These are phyloP conservation scores for Prunus dulcis DNA, from an alignment of 306 rosid genomes.

Conservation along the genomic window DNA sequence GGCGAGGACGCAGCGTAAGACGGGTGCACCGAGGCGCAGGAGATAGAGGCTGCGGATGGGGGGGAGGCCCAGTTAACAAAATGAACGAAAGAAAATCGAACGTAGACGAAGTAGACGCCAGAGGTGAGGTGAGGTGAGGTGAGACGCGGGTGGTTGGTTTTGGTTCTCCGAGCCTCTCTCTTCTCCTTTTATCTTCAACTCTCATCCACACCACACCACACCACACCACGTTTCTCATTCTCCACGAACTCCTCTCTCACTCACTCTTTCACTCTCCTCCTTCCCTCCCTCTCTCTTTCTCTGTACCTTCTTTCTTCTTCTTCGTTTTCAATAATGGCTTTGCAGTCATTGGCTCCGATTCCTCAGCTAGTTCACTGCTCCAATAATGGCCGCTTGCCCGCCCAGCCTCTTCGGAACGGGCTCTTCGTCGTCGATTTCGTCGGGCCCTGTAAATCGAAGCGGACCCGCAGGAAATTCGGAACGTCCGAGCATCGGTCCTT, in stretches of 20 bases:
- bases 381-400: slow-evolving; percentile 22
- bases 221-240: slow-evolving; percentile 21
- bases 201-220: background rate
- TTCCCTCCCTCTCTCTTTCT: background rate
- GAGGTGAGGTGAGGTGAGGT: background rate
- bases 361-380: slow-evolving; percentile 46
- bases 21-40: background rate
- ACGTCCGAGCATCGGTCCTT: slow-evolving; percentile 20
- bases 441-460: slow-evolving; percentile 43
- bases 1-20: background rate
- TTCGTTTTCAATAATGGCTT: slow-evolving; percentile 49
- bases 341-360: slow-evolving; percentile 48
- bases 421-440: slow-evolving; percentile 56
- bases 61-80: background rate
- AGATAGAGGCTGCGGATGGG: background rate
- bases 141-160: background rate
- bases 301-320: slow-evolving; percentile 13
- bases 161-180: background rate
- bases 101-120: background rate
- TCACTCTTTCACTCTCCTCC: background rate
- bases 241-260: slow-evolving; percentile 29
- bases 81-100: background rate
- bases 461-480: slow-evolving; percentile 36
- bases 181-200: background rate
- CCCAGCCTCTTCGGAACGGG: slow-evolving; percentile 22